Evolutionary conservation across 2,329 filamentous ascomycete species (phyloP).

Genomic region (Ramularia endophylla): DNA sequence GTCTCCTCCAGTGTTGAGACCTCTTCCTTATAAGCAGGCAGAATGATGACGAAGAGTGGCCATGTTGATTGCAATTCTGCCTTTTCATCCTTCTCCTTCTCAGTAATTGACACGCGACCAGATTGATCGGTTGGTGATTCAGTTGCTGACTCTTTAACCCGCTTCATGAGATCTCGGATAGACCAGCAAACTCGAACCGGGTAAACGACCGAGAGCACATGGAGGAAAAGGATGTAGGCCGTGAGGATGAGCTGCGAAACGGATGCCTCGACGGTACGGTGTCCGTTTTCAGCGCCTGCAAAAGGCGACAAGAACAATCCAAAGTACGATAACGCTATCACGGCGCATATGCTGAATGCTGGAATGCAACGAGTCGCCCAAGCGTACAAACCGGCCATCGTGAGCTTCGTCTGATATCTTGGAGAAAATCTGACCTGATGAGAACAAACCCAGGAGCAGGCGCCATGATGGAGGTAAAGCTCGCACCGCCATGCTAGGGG

Average conservation of each 20-base stretch:
- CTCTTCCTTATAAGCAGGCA: conserved; percentile 72
- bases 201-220: conserved; percentile 58
- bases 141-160: conserved; percentile 19
- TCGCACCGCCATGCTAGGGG: no score
- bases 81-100: conserved; percentile 3
- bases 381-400: conserved; percentile 18
- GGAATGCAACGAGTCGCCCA: conserved; percentile 27
- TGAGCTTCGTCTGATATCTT: conserved; percentile 1
- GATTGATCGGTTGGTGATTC: conserved; percentile 12
- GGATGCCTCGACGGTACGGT: conserved; percentile 24
- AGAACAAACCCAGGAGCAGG: not conserved
- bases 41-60: conserved; percentile 57
- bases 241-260: conserved; percentile 25
- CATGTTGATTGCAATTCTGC: conserved; percentile 16
- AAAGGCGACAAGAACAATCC: conserved; percentile 25
- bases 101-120: conserved; percentile 8
- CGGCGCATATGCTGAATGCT: conserved; percentile 21
- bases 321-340: conserved; percentile 21
- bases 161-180: conserved; percentile 50
- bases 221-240: conserved; percentile 59
- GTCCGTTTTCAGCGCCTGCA: conserved; percentile 20
- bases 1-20: conserved; percentile 63
- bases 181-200: conserved; percentile 58
- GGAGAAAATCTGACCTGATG: not conserved
- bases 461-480: no score